phyloP scores from a whole-genome alignment of 768 basidiomycete genomes.

The Tricholoma sp. region DNA sequence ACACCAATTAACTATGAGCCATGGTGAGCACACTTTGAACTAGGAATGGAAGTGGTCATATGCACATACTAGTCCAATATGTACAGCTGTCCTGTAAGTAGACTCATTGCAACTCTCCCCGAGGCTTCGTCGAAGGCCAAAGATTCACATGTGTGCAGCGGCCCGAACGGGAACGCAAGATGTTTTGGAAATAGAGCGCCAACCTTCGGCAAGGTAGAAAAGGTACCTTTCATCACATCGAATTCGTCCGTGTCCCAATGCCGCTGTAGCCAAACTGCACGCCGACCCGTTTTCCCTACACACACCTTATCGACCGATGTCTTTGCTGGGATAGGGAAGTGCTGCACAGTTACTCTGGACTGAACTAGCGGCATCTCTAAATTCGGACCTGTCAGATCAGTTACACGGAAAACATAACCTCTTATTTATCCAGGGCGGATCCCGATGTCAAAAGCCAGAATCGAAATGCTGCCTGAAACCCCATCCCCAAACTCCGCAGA shows the following conservation, averaged over 20 bases:
- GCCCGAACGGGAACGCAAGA: conserved; percentile 47
- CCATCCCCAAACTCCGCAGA: conserved; percentile 10
- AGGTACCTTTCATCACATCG: conserved; percentile 48
- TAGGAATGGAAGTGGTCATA: too few relatives aligned
- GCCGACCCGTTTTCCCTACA: conserved; percentile 37
- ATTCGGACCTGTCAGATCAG: conserved; percentile 11
- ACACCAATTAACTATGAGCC: too few relatives aligned
- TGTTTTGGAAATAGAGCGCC: conserved; percentile 40
- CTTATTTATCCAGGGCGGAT: conserved; percentile 5
- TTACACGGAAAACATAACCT: conserved; percentile 14
- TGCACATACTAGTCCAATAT: conserved; percentile 30
- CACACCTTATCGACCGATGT: conserved; percentile 21
- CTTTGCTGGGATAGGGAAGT: conserved; percentile 8
- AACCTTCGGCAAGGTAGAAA: conserved; percentile 25
- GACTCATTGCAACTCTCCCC: conserved; percentile 44
- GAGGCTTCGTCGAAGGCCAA: conserved; percentile 54
- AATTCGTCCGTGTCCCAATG: conserved; percentile 44
- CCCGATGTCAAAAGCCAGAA: conserved; percentile 18
- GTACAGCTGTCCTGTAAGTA: conserved; percentile 51
- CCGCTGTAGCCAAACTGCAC: conserved; percentile 51
- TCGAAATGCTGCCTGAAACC: conserved; percentile 9
- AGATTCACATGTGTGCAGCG: conserved; percentile 33
- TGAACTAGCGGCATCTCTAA: not conserved
- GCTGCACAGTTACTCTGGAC: not conserved
- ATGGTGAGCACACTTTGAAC: too few relatives aligned